A percentile compares a stretch with the other conserved stretches of the same genome.
These are phyloP conservation scores for Blastocystis sp. DNA, from an alignment of 352 stramenopile species.

Conservation along the genomic window DNA sequence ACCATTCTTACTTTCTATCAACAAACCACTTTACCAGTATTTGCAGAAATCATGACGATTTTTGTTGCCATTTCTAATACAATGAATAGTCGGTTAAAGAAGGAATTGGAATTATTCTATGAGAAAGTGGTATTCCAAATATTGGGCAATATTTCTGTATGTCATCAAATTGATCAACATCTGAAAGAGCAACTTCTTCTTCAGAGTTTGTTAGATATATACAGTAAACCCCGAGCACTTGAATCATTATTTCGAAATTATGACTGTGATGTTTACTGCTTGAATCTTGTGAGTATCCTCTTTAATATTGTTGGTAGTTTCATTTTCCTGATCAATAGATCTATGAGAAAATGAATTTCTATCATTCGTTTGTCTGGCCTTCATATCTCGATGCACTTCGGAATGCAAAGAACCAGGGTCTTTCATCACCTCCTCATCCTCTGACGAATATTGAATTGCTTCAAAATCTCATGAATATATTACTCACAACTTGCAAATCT, in stretches of 20 bases:
- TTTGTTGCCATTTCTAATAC: background rate
- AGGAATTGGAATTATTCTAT: slow-evolving; percentile 54
- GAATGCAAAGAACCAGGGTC: background rate
- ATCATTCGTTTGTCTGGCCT: background rate
- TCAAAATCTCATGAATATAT: background rate
- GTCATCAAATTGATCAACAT: background rate
- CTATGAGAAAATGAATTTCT: slow-evolving; percentile 33
- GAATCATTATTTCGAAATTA: slow-evolving; percentile 43
- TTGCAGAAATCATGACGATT: slow-evolving; percentile 32
- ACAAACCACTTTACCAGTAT: background rate
- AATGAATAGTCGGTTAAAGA: background rate
- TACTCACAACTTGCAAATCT: background rate
- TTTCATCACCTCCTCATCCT: background rate
- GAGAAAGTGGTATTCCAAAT: slow-evolving; percentile 55
- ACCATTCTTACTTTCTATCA: slow-evolving; percentile 4
- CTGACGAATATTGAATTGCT: slow-evolving; percentile 9
- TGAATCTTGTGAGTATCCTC: slow-evolving; percentile 44
- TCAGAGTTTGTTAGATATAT: background rate
- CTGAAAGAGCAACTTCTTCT: slow-evolving; percentile 34
- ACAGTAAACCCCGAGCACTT: background rate
- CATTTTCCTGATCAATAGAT: slow-evolving; percentile 15
- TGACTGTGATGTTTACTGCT: slow-evolving; percentile 14
- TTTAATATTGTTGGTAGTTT: slow-evolving; percentile 4
- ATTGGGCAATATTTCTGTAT: slow-evolving; percentile 25
- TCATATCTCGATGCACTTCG: background rate